Base-by-base conservation (phyloP, 441 rosid genomes). In the Dalechampia spathulata region DNA sequence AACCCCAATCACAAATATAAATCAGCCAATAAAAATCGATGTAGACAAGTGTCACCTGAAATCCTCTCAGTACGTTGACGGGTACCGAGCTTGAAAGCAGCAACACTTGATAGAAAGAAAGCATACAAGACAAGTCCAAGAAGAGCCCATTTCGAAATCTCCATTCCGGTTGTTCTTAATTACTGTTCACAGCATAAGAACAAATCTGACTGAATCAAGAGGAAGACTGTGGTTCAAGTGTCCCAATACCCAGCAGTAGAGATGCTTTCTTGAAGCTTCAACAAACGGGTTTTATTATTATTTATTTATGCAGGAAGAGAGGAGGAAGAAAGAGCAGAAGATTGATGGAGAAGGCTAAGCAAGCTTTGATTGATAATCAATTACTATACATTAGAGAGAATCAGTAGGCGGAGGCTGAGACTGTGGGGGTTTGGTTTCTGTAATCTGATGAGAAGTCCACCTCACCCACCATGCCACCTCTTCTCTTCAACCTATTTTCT, bases 11-110 rank as follows among this genome's bases (percentile, higher is more conserved):
- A n/a, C n/a, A n/a, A n/a, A n/a, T n/a, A n/a, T n/a, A n/a, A n/a
- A n/a, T n/a, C n/a, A n/a, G n/a, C n/a, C n/a, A n/a, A n/a, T n/a
- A n/a, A n/a, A n/a, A n/a, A n/a, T n/a, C n/a, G n/a, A n/a, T n/a
- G n/a, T n/a, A n/a, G n/a, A n/a, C n/a, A 20, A 26, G 63, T 32
- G 53, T 32, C 15, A 82, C 98, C 98, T 78, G 95, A 85, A 68
- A 90, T 87, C 70, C 98, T 81, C 72, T 90, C 98, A 8, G 96
- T 82, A 53, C 72, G 87, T 72, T 75, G 98, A 73, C 75, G 75
- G 55, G 80, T 79, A 57, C 81, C 78, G 44, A 82, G 63, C 63
- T 81, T 82, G 54, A 82, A 55, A 62, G 81, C 86, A 66, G 65
- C 76, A 69, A 61, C 59, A 71, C 72, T 73, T 48, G 64, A 72